phyloP scores from a whole-genome alignment of 2,329 filamentous ascomycete species.

The Colletotrichum chrysophilum region DNA sequence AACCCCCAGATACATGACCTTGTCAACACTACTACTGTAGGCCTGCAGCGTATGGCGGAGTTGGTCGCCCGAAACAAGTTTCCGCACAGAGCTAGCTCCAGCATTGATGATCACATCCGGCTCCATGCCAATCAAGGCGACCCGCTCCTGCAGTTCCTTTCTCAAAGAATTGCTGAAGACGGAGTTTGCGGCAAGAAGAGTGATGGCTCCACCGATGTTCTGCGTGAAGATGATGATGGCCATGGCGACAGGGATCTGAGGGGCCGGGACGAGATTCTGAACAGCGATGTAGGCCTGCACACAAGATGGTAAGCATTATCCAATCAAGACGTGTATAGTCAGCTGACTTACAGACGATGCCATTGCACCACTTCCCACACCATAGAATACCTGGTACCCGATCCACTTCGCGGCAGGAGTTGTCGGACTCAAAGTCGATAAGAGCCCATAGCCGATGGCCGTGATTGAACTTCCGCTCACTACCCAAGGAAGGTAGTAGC shows the following conservation, averaged over 20 bases:
- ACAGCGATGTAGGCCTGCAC: constrained; percentile 8
- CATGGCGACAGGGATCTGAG: constrained; percentile 11
- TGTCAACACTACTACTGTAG: constrained; percentile 40
- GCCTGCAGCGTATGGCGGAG: constrained; percentile 40
- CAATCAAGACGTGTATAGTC: neutral
- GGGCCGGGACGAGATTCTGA: neutral
- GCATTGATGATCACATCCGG: constrained; percentile 38
- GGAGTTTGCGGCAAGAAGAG: constrained; percentile 22
- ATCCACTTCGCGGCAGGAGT: constrained; percentile 19
- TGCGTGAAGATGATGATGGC: constrained; percentile 9
- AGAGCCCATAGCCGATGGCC: constrained; percentile 20
- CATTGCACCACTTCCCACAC: constrained; percentile 15
- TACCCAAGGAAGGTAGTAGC: constrained; percentile 24
- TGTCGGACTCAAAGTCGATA: constrained; percentile 7
- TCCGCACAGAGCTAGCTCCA: constrained; percentile 43
- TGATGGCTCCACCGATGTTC: constrained; percentile 22
- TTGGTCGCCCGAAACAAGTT: constrained; percentile 31
- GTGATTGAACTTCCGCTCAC: constrained; percentile 15
- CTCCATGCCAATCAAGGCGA: neutral
- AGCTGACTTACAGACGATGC: neutral
- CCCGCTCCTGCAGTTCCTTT: constrained; percentile 27
- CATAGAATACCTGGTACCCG: constrained; percentile 25
- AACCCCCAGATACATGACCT: constrained; percentile 32
- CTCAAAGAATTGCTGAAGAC: constrained; percentile 35
- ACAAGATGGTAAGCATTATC: neutral